These are phyloP conservation scores for Pseudomassariella vexata DNA, from an alignment of 2,329 filamentous ascomycete genomes.

Conservation along the genomic window DNA sequence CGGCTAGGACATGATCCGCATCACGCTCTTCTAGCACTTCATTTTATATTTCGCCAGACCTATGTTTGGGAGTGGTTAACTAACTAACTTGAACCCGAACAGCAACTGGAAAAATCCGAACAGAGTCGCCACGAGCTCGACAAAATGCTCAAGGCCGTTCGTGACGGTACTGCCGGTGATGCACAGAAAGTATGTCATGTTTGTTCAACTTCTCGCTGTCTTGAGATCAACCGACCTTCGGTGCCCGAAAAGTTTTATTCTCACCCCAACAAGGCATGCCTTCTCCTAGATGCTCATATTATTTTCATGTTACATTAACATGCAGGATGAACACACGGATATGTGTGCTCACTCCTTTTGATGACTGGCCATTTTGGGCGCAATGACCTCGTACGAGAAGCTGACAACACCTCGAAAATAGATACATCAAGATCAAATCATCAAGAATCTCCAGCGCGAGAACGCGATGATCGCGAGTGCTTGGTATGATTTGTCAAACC, in stretches of 20 bases:
- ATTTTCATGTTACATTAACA: no score
- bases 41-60: no score
- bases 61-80: no score
- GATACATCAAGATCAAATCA: conserved; percentile 46
- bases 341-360: not conserved
- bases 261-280: no score
- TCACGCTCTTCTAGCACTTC: no score
- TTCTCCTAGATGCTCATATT: no score
- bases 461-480: conserved; percentile 75
- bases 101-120: conserved; percentile 56
- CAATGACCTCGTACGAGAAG: conserved; percentile 1
- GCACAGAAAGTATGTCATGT: conserved; percentile 45
- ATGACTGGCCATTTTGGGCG: not conserved
- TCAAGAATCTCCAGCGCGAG: conserved; percentile 70
- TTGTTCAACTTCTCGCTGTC: conserved; percentile 5
- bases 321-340: no score
- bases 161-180: conserved; percentile 41
- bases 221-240: not conserved
- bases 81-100: no score
- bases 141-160: conserved; percentile 46
- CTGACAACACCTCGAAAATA: no score
- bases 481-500: conserved; percentile 76
- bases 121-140: conserved; percentile 51
- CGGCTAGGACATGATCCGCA: no score
- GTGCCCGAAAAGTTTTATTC: no score